These are phyloP conservation scores for Xylaria telfairii DNA, from an alignment of 495 filamentous ascomycete species.

Conservation along the genomic window DNA sequence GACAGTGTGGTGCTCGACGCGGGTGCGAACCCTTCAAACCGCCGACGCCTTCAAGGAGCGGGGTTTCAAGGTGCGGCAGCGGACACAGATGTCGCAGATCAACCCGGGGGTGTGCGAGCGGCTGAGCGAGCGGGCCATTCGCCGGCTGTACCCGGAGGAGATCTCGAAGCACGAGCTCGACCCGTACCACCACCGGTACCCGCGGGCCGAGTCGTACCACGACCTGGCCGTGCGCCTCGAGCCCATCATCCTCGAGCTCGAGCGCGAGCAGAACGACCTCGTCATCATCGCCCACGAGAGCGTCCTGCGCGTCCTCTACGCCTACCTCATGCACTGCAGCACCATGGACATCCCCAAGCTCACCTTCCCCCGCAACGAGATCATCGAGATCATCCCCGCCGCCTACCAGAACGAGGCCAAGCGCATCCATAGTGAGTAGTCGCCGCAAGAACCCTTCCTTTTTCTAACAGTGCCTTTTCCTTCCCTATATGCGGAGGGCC, in stretches of 20 bases:
- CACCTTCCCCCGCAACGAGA: slow-evolving; percentile 93
- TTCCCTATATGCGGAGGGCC: neutral
- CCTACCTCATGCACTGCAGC: slow-evolving; percentile 98
- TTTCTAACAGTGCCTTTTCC: neutral
- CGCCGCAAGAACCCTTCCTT: neutral
- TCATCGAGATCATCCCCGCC: slow-evolving; percentile 97
- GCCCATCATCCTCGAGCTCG: slow-evolving; percentile 96
- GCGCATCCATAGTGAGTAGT: slow-evolving; percentile 67
- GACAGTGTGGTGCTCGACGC: slow-evolving; percentile 92
- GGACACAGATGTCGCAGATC: slow-evolving; percentile 94
- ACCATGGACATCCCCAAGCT: slow-evolving; percentile 94
- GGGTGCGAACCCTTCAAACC: slow-evolving; percentile 90
- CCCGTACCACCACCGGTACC: slow-evolving; percentile 97
- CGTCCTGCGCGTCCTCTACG: slow-evolving; percentile 93
- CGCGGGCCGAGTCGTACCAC: slow-evolving; percentile 97
- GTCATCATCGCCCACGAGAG: slow-evolving; percentile 98
- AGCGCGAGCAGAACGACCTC: slow-evolving; percentile 95
- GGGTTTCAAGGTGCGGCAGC: slow-evolving; percentile 86
- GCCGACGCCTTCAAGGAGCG: slow-evolving; percentile 74
- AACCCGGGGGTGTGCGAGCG: slow-evolving; percentile 96
- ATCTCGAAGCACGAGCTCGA: slow-evolving; percentile 91
- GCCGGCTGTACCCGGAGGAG: slow-evolving; percentile 82
- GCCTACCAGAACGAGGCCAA: slow-evolving; percentile 96
- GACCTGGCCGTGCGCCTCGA: slow-evolving; percentile 98
- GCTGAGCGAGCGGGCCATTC: slow-evolving; percentile 79